A percentile compares a stretch with the other conserved stretches of the same genome.
These are phyloP conservation scores for Abrus pulchellus DNA, from an alignment of 306 rosid species.

Conservation along the genomic window DNA sequence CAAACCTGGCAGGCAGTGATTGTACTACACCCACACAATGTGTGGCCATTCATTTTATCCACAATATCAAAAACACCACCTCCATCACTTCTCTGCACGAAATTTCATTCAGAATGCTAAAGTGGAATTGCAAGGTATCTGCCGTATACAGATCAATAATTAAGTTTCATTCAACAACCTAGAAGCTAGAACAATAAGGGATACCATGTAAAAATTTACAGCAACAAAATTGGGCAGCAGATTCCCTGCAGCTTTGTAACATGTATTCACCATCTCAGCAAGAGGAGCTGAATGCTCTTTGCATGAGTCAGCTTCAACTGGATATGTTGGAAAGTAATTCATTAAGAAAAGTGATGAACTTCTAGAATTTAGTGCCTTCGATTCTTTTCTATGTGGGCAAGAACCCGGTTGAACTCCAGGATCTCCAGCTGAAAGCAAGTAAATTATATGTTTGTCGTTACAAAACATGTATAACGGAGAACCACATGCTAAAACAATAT, in stretches of 20 bases:
- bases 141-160: conserved; percentile 25
- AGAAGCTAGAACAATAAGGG: conserved; percentile 9
- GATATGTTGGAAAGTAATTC: conserved; percentile 94
- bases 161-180: conserved; percentile 23
- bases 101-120: conserved; percentile 50
- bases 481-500: conserved; percentile 17
- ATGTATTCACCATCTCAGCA: conserved; percentile 82
- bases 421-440: conserved; percentile 89
- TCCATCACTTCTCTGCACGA: conserved; percentile 94
- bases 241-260: conserved; percentile 92
- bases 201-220: conserved; percentile 97
- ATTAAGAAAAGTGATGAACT: conserved; percentile 77
- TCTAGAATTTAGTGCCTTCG: conserved; percentile 79
- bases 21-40: conserved; percentile 88
- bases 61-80: conserved; percentile 92
- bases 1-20: conserved; percentile 93
- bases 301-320: conserved; percentile 94
- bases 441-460: conserved; percentile 6
- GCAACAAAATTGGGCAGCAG: conserved; percentile 86
- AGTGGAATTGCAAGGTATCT: conserved; percentile 37
- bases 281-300: conserved; percentile 95
- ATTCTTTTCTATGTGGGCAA: conserved; percentile 91
- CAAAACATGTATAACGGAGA: conserved; percentile 24
- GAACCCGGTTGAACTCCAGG: conserved; percentile 83
- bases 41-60: conserved; percentile 89